Evolutionary conservation across 345 rosid species (phyloP), one percentile per base, ranked within the genome.

Genomic region (Citrus maxima): DNA sequence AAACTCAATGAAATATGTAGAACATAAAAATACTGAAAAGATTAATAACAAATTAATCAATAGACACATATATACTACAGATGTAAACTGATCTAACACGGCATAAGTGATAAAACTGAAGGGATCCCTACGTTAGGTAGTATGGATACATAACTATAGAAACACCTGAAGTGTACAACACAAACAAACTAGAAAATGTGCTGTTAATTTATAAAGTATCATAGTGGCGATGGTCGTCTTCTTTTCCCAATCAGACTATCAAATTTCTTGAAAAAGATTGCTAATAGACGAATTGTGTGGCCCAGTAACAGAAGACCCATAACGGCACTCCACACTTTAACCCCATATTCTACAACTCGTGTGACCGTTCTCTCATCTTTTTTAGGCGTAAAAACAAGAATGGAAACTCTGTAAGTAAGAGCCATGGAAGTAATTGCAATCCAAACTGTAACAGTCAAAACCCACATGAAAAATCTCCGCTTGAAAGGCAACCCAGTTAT

Each of bases 371-470:
- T 73, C n/a, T 65, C n/a, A 12, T 34, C 32, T 37, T 75, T 61
- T 28, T 76, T 19, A 14, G 76, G 83, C 6, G 79, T 70, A 38
- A 75, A 61, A 14, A 75, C 63, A 18, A 72, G 21, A 65, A 71
- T 16, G 0, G 80, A 62, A 8, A 75, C 32, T 19, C 69, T 54
- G 69, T 76, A 84, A 16, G 85, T 78, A 24, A 65, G 24, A 3
- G 83, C 71, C 55, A 75, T 54, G 1, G 82, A 66, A 6, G 81
- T 70, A 54, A 84, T 73, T 1, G 85, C 83, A 22, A 79, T 51
- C 88, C 88, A 87, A 82, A 85, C 69, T 0, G 65, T 82, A 60
- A 77, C 84, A 5, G 80, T 84, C 80, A 78, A 76, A 35, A 78
- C 61, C 86, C 83, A 81, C 86, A 79, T 79, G 68, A 72, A 86